Percentiles rank a stretch among this genome's conserved stretches.
These are phyloP conservation scores for Verticillium zaregamsianum DNA, from an alignment of 2,329 filamentous ascomycete species.

Conservation along the genomic window DNA sequence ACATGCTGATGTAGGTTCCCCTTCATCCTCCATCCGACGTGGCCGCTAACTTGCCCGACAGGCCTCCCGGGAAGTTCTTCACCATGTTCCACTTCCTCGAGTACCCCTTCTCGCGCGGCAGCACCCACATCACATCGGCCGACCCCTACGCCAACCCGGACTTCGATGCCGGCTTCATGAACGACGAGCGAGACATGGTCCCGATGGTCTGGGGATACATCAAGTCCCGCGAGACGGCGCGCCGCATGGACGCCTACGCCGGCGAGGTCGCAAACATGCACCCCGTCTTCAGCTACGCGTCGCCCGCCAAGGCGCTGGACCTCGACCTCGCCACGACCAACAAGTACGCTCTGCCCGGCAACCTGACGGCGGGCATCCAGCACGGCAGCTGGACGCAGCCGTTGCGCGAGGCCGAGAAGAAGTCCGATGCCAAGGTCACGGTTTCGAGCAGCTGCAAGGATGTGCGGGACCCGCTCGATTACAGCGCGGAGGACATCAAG, in stretches of 20 bases:
- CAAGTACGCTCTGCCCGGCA: conserved; percentile 67
- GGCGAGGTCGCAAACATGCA: conserved; percentile 68
- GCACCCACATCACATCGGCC: conserved; percentile 65
- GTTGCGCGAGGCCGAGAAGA: conserved; percentile 48
- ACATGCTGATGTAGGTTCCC: conserved; percentile 50
- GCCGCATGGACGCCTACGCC: conserved; percentile 73
- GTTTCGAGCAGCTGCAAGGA: conserved; percentile 63
- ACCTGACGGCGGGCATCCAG: conserved; percentile 66
- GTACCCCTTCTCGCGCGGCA: conserved; percentile 72
- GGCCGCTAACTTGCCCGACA: conserved; percentile 38
- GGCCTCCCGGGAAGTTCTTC: conserved; percentile 76
- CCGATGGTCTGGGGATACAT: conserved; percentile 84
- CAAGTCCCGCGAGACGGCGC: conserved; percentile 75
- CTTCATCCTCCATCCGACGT: not conserved
- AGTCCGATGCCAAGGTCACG: conserved; percentile 34
- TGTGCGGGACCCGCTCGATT: conserved; percentile 60
- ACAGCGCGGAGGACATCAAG: conserved; percentile 58
- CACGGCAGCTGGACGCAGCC: conserved; percentile 69
- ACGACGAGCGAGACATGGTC: conserved; percentile 78
- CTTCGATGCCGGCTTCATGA: conserved; percentile 82
- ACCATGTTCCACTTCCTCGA: conserved; percentile 81
- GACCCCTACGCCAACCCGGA: conserved; percentile 71
- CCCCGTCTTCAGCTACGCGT: conserved; percentile 69
- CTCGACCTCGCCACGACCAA: conserved; percentile 74
- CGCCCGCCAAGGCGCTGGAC: conserved; percentile 64